Evolutionary conservation across 2,329 filamentous ascomycete genomes (phyloP).

Genomic region (Aspergillus luchuensis): DNA sequence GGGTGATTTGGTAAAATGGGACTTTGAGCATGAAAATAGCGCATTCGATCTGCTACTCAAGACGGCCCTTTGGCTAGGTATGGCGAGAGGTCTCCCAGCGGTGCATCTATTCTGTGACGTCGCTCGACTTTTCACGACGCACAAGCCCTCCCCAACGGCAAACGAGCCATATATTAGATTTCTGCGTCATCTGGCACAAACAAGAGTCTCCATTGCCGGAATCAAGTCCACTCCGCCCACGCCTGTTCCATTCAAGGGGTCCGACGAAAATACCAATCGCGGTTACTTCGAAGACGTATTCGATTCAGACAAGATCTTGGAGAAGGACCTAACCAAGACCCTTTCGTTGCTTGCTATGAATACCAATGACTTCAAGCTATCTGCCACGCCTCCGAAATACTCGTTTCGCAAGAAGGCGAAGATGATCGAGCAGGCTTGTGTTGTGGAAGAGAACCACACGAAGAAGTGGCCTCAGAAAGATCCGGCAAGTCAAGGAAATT

Average conservation of each 20-base stretch:
- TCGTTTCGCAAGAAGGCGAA: constrained; percentile 13
- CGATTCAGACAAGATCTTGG: constrained; percentile 15
- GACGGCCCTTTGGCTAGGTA: constrained; percentile 29
- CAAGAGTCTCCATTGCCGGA: constrained; percentile 15
- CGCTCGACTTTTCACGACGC: constrained; percentile 25
- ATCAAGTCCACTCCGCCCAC: constrained; percentile 11
- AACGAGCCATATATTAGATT: constrained; percentile 13
- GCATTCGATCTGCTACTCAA: constrained; percentile 25
- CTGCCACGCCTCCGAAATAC: constrained; percentile 6
- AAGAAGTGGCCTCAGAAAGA: constrained; percentile 2
- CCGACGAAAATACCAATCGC: constrained; percentile 12
- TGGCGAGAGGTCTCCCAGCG: constrained; percentile 29
- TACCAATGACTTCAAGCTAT: constrained; percentile 1
- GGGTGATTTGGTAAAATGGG: constrained; percentile 20
- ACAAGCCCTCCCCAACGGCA: constrained; percentile 8
- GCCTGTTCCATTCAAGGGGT: constrained; percentile 15
- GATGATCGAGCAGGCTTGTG: constrained; percentile 2
- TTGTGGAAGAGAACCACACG: not conserved
- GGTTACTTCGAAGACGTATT: constrained; percentile 26
- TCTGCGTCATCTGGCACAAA: constrained; percentile 19
- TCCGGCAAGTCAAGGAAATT: not conserved
- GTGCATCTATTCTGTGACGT: constrained; percentile 34
- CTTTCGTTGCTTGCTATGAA: constrained; percentile 14
- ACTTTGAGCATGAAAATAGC: constrained; percentile 2
- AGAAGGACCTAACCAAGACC: constrained; percentile 11